Evolutionary conservation across 306 rosid genomes (phyloP).

Genomic region (Citrullus mucosospermus): DNA sequence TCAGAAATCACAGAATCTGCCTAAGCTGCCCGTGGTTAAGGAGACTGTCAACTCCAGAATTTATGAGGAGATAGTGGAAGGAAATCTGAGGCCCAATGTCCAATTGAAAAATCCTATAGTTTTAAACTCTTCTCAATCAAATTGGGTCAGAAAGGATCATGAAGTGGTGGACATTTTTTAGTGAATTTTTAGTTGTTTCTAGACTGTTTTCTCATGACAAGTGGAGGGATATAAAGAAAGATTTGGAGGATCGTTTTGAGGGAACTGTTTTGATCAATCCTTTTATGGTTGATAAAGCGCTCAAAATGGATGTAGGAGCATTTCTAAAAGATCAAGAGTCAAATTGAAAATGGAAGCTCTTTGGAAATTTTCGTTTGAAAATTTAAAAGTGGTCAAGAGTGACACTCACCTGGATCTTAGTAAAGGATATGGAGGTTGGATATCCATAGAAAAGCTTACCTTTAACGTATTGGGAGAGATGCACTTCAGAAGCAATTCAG

Average conservation of each 20-base stretch:
- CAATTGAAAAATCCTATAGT: neutral
- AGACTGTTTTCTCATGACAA: too few species aligned
- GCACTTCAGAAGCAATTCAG: too few species aligned
- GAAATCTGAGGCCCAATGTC: neutral
- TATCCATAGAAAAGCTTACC: too few species aligned
- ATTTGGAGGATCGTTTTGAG: neutral
- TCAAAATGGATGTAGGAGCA: too few species aligned
- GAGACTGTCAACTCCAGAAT: neutral
- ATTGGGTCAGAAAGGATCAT: neutral
- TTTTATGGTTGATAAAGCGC: too few species aligned
- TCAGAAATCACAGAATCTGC: neutral
- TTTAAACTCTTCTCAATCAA: neutral
- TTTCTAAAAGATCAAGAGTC: too few species aligned
- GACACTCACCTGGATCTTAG: neutral
- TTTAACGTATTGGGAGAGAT: too few species aligned
- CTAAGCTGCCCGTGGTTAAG: neutral
- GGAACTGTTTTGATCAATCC: neutral
- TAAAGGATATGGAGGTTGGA: neutral
- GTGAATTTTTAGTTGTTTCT: neutral
- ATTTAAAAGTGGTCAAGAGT: too few species aligned
- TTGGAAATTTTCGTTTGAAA: too few species aligned
- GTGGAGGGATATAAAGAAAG: too few species aligned
- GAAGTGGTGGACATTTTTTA: neutral
- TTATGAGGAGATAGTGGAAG: neutral
- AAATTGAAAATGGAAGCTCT: too few species aligned